Evolutionary conservation across 2,329 filamentous ascomycete genomes (phyloP).

Genomic region (Sporothrix sp.): DNA sequence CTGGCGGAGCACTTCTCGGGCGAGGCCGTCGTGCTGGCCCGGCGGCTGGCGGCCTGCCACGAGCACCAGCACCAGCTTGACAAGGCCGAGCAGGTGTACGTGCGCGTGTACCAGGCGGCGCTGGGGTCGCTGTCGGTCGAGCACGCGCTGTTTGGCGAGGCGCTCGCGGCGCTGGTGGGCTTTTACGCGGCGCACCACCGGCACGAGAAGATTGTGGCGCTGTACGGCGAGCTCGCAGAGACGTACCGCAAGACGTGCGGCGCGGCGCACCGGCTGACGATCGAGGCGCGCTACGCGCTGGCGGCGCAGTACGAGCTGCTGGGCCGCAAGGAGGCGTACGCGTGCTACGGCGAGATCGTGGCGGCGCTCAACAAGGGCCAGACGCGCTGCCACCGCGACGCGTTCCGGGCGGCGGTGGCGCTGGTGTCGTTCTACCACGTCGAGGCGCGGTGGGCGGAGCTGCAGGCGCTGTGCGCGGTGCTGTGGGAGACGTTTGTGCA

Average conservation of each 20-base stretch:
- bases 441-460: slow-evolving; percentile 34
- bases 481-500: slow-evolving; percentile 38
- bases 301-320: slow-evolving; percentile 22
- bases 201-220: slow-evolving; percentile 29
- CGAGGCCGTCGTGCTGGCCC: slow-evolving; percentile 27
- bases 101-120: slow-evolving; percentile 29
- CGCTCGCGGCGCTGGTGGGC: slow-evolving; percentile 23
- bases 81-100: slow-evolving; percentile 29
- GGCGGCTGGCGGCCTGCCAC: slow-evolving; percentile 28
- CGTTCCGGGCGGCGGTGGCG: slow-evolving; percentile 35
- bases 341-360: slow-evolving; percentile 31
- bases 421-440: slow-evolving; percentile 36
- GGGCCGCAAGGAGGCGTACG: slow-evolving; percentile 26
- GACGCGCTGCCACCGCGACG: slow-evolving; percentile 31
- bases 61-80: slow-evolving; percentile 28
- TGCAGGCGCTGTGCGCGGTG: slow-evolving; percentile 34
- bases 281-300: slow-evolving; percentile 26
- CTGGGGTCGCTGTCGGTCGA: slow-evolving; percentile 25
- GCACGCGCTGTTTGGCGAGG: slow-evolving; percentile 23
- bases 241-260: slow-evolving; percentile 26
- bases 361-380: slow-evolving; percentile 25
- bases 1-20: slow-evolving; percentile 23
- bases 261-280: slow-evolving; percentile 25
- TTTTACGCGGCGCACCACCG: slow-evolving; percentile 29
- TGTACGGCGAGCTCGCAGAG: slow-evolving; percentile 27